These are phyloP conservation scores for Albizia julibrissin DNA, from an alignment of 306 rosid species.

Conservation along the genomic window DNA sequence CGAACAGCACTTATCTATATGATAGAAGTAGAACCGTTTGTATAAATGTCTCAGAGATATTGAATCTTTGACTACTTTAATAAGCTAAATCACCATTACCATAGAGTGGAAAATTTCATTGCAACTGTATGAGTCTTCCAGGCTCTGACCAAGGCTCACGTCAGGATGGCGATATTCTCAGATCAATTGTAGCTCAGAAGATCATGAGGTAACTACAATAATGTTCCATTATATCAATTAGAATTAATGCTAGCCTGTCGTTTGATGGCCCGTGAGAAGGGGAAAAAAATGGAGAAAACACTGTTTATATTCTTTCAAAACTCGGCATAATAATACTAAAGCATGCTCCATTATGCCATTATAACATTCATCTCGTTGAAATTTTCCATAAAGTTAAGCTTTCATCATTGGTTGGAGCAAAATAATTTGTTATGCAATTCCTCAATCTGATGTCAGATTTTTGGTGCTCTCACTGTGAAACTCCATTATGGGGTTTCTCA, in stretches of 20 bases:
- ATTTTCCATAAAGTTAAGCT: conserved; percentile 20
- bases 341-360: conserved; percentile 22
- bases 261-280: not conserved
- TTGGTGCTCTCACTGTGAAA: conserved; percentile 44
- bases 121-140: not conserved
- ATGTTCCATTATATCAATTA: conserved; percentile 28
- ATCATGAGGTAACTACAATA: conserved; percentile 6
- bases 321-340: not conserved
- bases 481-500: conserved; percentile 26
- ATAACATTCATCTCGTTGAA: conserved; percentile 29
- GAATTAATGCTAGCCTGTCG: conserved; percentile 21
- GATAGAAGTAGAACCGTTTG: not conserved
- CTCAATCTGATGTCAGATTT: conserved; percentile 27
- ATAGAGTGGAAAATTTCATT: not conserved
- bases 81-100: not conserved
- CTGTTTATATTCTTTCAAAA: conserved; percentile 9
- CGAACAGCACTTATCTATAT: not conserved
- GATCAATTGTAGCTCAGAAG: not conserved
- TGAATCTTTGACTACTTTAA: not conserved
- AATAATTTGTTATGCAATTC: conserved; percentile 3
- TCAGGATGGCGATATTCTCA: conserved; percentile 16
- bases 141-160: not conserved
- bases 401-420: conserved; percentile 18
- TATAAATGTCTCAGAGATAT: not conserved
- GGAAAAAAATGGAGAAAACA: conserved; percentile 10